A percentile compares a stretch with the other conserved stretches of the same genome.
Evolutionary conservation across 225 moss, liverwort and hornwort species (phyloP).

Genomic region (Pseudoscleropodium purum): DNA sequence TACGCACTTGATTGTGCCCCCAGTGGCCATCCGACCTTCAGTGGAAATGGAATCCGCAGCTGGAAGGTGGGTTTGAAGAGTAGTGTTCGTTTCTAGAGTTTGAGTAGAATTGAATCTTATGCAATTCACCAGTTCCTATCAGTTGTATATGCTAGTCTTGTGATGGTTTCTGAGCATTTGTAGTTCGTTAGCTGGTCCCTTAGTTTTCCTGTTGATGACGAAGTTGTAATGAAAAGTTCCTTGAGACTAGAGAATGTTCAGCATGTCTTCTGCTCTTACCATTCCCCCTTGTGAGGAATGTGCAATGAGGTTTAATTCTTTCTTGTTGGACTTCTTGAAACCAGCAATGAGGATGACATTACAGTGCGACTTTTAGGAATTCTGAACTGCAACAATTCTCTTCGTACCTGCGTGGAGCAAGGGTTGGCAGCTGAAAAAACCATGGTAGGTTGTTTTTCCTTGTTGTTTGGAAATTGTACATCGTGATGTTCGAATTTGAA

Average conservation of each 20-base stretch:
- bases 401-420: conserved; percentile 80
- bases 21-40: conserved; percentile 93
- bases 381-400: conserved; percentile 80
- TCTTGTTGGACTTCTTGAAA: conserved; percentile 13
- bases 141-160: not conserved
- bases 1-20: conserved; percentile 88
- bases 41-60: conserved; percentile 99
- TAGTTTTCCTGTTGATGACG: not conserved
- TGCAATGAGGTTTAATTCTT: not conserved
- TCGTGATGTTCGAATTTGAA: not conserved
- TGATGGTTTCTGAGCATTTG: not conserved
- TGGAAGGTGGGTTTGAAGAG: conserved; percentile 57
- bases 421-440: conserved; percentile 86
- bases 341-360: conserved; percentile 95
- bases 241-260: not conserved
- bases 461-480: not conserved
- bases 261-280: not conserved
- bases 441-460: conserved; percentile 40
- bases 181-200: not conserved
- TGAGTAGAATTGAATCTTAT: not conserved
- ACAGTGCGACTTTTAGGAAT: conserved; percentile 83
- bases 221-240: not conserved
- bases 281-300: not conserved
- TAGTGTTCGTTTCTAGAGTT: not conserved
- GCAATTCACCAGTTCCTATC: not conserved